Evolutionary conservation across 345 rosid genomes (phyloP).

Genomic region (Eucalyptus curtisii): DNA sequence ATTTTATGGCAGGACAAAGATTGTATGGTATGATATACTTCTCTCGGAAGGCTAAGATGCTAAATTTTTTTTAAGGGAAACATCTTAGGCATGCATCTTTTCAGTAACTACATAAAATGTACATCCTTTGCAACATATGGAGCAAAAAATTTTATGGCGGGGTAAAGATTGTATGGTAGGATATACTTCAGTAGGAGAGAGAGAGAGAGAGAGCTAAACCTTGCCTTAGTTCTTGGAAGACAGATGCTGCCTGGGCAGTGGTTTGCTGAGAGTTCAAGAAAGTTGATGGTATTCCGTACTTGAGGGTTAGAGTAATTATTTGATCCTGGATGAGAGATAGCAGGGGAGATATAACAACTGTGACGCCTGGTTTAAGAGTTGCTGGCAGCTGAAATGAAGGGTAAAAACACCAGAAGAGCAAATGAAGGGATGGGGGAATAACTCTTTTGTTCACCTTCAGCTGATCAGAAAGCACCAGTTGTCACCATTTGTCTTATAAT

Average conservation of each 20-base stretch:
- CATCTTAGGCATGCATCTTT: neutral
- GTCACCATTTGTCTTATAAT: neutral
- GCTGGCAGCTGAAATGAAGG: conserved; percentile 61
- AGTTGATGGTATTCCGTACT: conserved; percentile 76
- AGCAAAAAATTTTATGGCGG: rapidly evolving
- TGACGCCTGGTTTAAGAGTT: conserved; percentile 73
- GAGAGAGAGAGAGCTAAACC: conserved; percentile 1
- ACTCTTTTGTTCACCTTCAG: neutral
- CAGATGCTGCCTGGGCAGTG: conserved; percentile 60
- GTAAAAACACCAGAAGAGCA: neutral
- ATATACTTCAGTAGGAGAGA: neutral
- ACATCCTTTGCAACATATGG: neutral
- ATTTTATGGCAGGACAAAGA: neutral
- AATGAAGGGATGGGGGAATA: neutral
- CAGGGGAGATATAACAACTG: conserved; percentile 74
- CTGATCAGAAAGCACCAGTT: neutral
- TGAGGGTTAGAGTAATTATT: conserved; percentile 64
- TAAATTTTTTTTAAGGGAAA: neutral
- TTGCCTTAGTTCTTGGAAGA: conserved; percentile 80
- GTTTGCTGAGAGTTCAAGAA: conserved; percentile 87
- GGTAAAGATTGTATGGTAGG: neutral
- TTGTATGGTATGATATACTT: neutral
- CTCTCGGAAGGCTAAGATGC: neutral
- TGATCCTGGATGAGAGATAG: conserved; percentile 93
- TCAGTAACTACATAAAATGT: neutral